A percentile compares a stretch with the other conserved stretches of the same genome.
Evolutionary conservation across 495 filamentous ascomycete genomes (phyloP).

Genomic region (Parathielavia appendiculata): DNA sequence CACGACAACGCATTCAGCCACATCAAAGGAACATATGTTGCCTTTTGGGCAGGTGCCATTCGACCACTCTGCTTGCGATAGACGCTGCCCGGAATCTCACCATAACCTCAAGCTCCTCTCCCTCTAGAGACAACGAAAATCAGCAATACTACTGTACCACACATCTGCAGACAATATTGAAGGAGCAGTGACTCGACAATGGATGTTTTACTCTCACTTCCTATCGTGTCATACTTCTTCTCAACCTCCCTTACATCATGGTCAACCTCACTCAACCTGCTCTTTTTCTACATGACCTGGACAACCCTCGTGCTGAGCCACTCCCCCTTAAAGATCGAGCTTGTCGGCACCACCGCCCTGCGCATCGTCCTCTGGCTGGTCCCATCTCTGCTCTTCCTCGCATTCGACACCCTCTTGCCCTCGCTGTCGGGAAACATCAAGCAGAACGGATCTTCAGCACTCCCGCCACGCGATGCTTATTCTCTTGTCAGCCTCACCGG

Average conservation of each 20-base stretch:
- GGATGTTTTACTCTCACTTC: constrained; percentile 64
- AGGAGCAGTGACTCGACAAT: constrained; percentile 26
- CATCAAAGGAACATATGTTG: too few relatives aligned
- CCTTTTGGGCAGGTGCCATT: too few relatives aligned
- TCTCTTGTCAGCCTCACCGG: constrained; percentile 38
- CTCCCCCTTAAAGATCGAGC: constrained; percentile 67
- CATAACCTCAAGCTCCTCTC: too few relatives aligned
- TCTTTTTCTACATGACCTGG: constrained; percentile 93
- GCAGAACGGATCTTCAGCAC: constrained; percentile 55
- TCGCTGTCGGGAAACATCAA: constrained; percentile 63
- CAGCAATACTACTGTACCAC: too few relatives aligned
- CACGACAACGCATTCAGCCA: not conserved
- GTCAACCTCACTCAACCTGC: constrained; percentile 72
- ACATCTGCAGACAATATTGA: too few relatives aligned
- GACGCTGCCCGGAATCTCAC: too few relatives aligned
- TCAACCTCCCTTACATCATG: constrained; percentile 52
- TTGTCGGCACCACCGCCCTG: constrained; percentile 60
- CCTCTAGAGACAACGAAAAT: too few relatives aligned
- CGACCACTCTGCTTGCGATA: too few relatives aligned
- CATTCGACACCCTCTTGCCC: constrained; percentile 67
- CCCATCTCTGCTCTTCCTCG: constrained; percentile 67
- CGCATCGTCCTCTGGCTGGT: constrained; percentile 69
- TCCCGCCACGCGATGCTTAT: constrained; percentile 54
- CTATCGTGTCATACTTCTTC: constrained; percentile 62
- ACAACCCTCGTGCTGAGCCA: constrained; percentile 74